A percentile compares a stretch with the other conserved stretches of the same genome.
phyloP scores from a whole-genome alignment of 495 filamentous ascomycete genomes.

The Schizothecium vesticola region DNA sequence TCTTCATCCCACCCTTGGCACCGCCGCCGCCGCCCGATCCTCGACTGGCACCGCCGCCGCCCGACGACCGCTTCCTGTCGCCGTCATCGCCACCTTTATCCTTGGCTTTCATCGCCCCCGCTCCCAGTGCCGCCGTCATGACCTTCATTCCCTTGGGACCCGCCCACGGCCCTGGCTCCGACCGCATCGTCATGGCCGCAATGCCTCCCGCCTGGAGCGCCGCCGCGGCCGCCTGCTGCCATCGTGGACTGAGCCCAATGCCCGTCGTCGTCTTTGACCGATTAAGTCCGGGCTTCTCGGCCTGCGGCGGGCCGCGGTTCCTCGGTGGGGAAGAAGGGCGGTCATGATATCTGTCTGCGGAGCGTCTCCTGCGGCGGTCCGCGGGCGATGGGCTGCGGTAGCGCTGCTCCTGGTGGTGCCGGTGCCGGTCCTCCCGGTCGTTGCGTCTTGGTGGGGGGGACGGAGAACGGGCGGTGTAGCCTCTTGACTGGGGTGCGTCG shows the following conservation, averaged over 20 bases:
- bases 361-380: not conserved
- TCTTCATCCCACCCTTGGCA: conserved; percentile 2
- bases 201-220: conserved; percentile 39
- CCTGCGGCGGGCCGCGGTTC: conserved; percentile 5
- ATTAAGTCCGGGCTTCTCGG: not conserved
- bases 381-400: not conserved
- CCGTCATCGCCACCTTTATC: conserved; percentile 4
- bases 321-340: not conserved
- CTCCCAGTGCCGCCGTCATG: conserved; percentile 39
- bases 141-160: conserved; percentile 36
- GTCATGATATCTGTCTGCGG: not conserved
- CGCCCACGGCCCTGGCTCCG: conserved; percentile 37
- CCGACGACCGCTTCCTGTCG: not conserved
- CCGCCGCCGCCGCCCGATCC: not conserved
- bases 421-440: not conserved
- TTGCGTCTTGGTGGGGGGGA: not conserved
- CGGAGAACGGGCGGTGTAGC: not conserved
- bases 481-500: not conserved
- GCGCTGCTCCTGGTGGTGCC: not conserved
- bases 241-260: conserved; percentile 14
- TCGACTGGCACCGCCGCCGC: not conserved
- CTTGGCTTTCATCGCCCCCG: conserved; percentile 35
- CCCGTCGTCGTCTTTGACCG: conserved; percentile 20
- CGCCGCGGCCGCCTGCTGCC: conserved; percentile 33
- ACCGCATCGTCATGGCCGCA: conserved; percentile 32